Base-by-base conservation (phyloP, 805 yeast species). In the Priceomyces castillae region DNA sequence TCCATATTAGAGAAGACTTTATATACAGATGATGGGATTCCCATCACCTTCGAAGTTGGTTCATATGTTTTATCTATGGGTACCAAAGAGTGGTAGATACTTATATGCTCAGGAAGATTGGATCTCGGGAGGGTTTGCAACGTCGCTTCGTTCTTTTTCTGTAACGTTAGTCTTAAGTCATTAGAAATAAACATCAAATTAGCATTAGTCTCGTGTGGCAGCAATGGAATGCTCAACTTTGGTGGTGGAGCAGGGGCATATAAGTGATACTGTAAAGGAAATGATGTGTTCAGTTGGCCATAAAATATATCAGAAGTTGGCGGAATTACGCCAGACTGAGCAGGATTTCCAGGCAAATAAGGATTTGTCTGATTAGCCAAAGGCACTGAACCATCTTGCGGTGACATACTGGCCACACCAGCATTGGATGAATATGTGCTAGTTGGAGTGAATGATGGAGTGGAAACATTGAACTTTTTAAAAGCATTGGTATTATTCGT, bases 161-260 rank as follows among this genome's bases (percentile, higher is more conserved):
- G 84, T 34, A 92, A 69, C 2, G 74, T 67, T 57, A 86, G 90
- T 53, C 97, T 76, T 38, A 92, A 56, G 39, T 84, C 76, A 52
- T 78, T 78, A 7, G 90, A 80, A 9, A 92, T 76, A 58, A 90
- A 90, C 56, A 94, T 71, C 44, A 76, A 77, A 42, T 78, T 78
- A 2, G 83, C 78, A 25, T 80, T 80, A 34, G 89, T 76, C 64
- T 90, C 90, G 58, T 90, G 81, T 1, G 87, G 80, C 39, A 76
- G 74, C 48, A 86, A 67, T 11, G 82, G 81, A 7, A 77, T 62
- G 33, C 74, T 72, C 38, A 82, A 61, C 56, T 84, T 82, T 7
- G 90, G 90, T 2, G 90, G 88, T 7, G 97, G 92, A 23, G 80
- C 76, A 2, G 97, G 97, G 0, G 97, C 94, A 64, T 92, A 90